Base-by-base conservation (phyloP, 352 stramenopile species). In the Globisporangium irregulare region DNA sequence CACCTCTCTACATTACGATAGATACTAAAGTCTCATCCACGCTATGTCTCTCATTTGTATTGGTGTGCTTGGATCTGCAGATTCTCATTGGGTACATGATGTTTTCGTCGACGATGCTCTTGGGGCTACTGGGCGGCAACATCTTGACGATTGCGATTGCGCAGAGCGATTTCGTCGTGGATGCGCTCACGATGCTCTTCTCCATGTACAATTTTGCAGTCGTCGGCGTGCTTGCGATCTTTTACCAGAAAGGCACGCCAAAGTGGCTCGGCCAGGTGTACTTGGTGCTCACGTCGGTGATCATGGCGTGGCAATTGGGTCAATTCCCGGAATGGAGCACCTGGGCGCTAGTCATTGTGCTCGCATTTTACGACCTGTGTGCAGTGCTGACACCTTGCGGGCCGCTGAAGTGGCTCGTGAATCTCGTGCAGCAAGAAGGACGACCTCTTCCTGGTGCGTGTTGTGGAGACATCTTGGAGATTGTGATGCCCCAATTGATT, bases 341-440 rank as follows among this genome's bases (percentile, higher is more conserved):
- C 15, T 98, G 92, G 92, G 89, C 89, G 0, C 73, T 98, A 4
- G 82, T 98, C 20, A 86, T 99, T 14, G 96, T 99, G 59, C 84
- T 99, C 43, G 98, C 97, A 1, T 91, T 99, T 43, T 99, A 99
- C 78, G 98, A 99, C 81, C 77, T 99, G n/a, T 99, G 96, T 71
- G 98, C 98, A 3, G 98, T 99, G 8, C 77, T 99, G n/a, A 98
- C 97, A n/a, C 98, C 98, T 0, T 99, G 96, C 78, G 98, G 98
- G 4, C 98, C 98, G 24, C 76, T 99, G 27, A 98, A 98, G 67
- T 96, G 91, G 62, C 81, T 99, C 18, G 94, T 97, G 12, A 93
- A 98, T 59, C 78, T 99, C 2, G 97, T 99, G 64, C 92, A 98
- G 66, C 83, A 98, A 62, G 84, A 96, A 71, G 87, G 88, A 14